These are phyloP conservation scores for Kodamaea suecica DNA, from an alignment of 1,139 yeast genomes.

Conservation along the genomic window DNA sequence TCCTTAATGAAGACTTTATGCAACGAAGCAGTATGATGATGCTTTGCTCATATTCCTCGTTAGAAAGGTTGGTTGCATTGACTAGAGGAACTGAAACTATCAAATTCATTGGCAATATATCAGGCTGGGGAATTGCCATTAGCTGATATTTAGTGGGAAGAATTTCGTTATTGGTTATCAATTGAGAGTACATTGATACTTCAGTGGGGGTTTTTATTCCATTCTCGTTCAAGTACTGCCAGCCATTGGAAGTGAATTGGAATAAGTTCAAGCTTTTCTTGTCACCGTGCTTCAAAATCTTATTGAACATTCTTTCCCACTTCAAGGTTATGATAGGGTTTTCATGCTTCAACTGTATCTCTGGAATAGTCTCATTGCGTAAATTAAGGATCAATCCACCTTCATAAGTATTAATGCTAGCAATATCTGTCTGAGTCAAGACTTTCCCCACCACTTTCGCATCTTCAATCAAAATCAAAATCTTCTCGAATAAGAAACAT, in stretches of 20 bases:
- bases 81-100: slow-evolving; percentile 46
- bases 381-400: slow-evolving; percentile 36
- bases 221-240: slow-evolving; percentile 31
- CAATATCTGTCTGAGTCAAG: slow-evolving; percentile 31
- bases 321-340: slow-evolving; percentile 37
- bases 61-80: slow-evolving; percentile 28
- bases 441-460: slow-evolving; percentile 35
- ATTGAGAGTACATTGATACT: slow-evolving; percentile 33
- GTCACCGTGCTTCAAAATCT: slow-evolving; percentile 14
- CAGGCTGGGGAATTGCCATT: slow-evolving; percentile 32
- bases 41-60: slow-evolving; percentile 31
- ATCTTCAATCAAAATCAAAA: slow-evolving; percentile 38
- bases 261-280: slow-evolving; percentile 30
- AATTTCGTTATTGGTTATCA: slow-evolving; percentile 33
- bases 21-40: slow-evolving; percentile 26
- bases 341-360: slow-evolving; percentile 36
- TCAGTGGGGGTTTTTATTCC: slow-evolving; percentile 37
- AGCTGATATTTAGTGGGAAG: slow-evolving; percentile 38
- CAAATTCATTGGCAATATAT: slow-evolving; percentile 42
- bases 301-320: slow-evolving; percentile 36
- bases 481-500: slow-evolving; percentile 39
- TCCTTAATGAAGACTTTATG: slow-evolving; percentile 30
- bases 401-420: slow-evolving; percentile 23
- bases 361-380: slow-evolving; percentile 42
- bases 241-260: slow-evolving; percentile 52